Conservation (phyloP, 225 moss, liverwort and hornwort species). For the Pseudisothecium myosuroides region DNA sequence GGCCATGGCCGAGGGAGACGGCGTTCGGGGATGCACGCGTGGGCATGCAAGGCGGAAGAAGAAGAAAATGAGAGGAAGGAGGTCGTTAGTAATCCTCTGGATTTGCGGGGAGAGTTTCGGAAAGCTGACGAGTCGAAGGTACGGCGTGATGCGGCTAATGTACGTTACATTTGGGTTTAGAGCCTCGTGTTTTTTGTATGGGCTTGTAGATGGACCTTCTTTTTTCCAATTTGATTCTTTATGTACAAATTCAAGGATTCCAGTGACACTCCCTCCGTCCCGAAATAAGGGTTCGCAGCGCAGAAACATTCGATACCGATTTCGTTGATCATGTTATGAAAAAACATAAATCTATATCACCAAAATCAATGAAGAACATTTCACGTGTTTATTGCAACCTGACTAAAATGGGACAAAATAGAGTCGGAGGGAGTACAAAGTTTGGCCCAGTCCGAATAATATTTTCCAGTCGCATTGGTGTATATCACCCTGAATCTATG, state of each 20-base stretch:
- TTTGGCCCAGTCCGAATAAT: not conserved
- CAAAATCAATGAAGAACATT: not conserved
- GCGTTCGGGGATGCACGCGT: not conserved
- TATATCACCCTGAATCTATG: not conserved
- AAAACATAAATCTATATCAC: not conserved
- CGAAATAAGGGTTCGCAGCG: not conserved
- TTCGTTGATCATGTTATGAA: not conserved
- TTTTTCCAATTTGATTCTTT: not conserved
- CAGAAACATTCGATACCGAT: not conserved
- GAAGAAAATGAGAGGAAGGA: not conserved
- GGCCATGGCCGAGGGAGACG: not conserved
- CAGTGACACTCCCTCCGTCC: not conserved
- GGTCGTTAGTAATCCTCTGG: slow-evolving; percentile 10
- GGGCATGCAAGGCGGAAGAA: slow-evolving; percentile 25
- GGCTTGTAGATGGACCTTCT: no score
- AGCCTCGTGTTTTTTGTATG: not conserved
- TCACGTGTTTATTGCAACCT: not conserved
- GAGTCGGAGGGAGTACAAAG: not conserved
- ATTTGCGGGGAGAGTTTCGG: slow-evolving; percentile 24
- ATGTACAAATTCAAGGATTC: not conserved
- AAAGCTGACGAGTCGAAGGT: slow-evolving; percentile 50
- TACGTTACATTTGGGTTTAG: no score
- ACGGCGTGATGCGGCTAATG: not conserved
- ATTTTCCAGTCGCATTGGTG: not conserved
- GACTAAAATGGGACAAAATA: no score